A percentile compares a stretch with the other conserved stretches of the same genome.
These are phyloP conservation scores for Neurospora tetrasperma DNA, from an alignment of 495 filamentous ascomycete species.

Conservation along the genomic window DNA sequence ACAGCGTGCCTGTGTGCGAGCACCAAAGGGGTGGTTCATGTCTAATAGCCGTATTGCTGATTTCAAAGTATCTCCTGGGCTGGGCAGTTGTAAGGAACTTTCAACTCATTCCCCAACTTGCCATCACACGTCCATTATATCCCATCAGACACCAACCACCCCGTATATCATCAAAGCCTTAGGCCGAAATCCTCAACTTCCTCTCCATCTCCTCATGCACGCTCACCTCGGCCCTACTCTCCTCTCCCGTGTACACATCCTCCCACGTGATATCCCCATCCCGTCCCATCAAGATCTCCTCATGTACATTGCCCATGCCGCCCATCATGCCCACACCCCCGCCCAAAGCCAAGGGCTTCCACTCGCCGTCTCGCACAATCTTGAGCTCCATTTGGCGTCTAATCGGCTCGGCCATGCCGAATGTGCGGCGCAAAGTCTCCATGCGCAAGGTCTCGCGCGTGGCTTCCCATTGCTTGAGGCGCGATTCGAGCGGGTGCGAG, in stretches of 20 bases:
- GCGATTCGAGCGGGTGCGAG: conserved; percentile 82
- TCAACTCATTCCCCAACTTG: too few relatives aligned
- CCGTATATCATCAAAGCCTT: too few relatives aligned
- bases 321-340: conserved; percentile 7
- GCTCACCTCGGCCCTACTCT: conserved; percentile 52
- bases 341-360: conserved; percentile 39
- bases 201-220: conserved; percentile 94
- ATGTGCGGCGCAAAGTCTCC: conserved; percentile 72
- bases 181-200: conserved; percentile 47
- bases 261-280: conserved; percentile 76
- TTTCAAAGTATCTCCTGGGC: too few relatives aligned
- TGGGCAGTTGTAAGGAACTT: too few relatives aligned
- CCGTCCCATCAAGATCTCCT: conserved; percentile 73
- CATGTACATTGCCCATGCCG: conserved; percentile 43
- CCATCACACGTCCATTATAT: too few relatives aligned
- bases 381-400: conserved; percentile 91
- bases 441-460: conserved; percentile 84
- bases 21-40: too few relatives aligned
- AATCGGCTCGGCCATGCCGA: conserved; percentile 88
- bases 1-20: too few relatives aligned
- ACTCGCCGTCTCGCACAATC: conserved; percentile 52
- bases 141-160: too few relatives aligned
- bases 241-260: conserved; percentile 76
- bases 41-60: too few relatives aligned
- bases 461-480: conserved; percentile 69